Evolutionary conservation across 164 flowering plant species (phyloP), one percentile per base, ranked within the genome.

Genomic region (Sedum album): DNA sequence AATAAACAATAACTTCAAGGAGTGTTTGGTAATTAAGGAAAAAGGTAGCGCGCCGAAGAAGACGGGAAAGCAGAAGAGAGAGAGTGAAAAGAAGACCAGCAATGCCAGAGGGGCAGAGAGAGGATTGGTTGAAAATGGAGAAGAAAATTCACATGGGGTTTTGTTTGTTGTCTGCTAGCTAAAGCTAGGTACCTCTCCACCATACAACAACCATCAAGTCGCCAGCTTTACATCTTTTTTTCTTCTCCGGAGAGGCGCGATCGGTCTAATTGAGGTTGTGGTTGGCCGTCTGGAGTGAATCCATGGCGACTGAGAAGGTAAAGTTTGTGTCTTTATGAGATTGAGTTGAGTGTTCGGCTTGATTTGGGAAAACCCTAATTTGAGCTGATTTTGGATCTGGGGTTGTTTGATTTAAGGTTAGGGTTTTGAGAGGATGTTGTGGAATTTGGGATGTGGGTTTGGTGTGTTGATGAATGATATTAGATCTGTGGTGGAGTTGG

Each of bases 111-210:
- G 26, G 61, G 31, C 18, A 55, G 2, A 55, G 31, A 55, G 61
- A 26, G 61, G 61, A 55, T 51, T 55, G 61, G 26, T 55, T 55
- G 61, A 55, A 55, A 7, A n/a, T 28, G 1, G 31, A 14, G 30
- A 23, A 25, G 60, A 25, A 53, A 53, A 53, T 20, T 53, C 60
- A 53, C 60, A 53, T 53, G 60, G 61, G 61, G 15, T 55, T 51
- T 55, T 55, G 61, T 55, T 28, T 26, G 31, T 55, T 55, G 61
- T 55, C 61, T 55, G 61, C 61, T 55, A 55, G 61, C 61, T 55
- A 55, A 55, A 55, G 61, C 61, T 55, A 25, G 31, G 61, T 55
- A 55, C 31, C 31, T 55, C 61, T 26, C 31, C 61, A 55, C 61
- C 61, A 2, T 3, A 26, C 61, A 55, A 23, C 60, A 53, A 53